phyloP scores from a whole-genome alignment of 2,329 filamentous ascomycete genomes.

The Clarireedia monteithiana region DNA sequence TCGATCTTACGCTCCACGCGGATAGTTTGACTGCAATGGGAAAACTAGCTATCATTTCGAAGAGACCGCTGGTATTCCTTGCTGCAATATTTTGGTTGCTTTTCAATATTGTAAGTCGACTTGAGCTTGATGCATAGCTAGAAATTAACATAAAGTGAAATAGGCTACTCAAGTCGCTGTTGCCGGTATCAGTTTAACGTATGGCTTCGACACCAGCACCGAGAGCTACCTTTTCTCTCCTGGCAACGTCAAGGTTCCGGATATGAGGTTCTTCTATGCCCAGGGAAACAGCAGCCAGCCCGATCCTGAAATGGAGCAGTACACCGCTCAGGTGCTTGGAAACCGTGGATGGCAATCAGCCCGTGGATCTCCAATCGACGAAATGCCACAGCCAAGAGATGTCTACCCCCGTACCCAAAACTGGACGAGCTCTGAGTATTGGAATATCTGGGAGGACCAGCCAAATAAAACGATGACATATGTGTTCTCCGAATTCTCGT shows the following conservation, averaged over 20 bases:
- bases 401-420: not conserved
- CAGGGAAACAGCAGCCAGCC: slow-evolving; percentile 20
- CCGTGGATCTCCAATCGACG: slow-evolving; percentile 12
- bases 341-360: slow-evolving; percentile 30
- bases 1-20: slow-evolving; percentile 28
- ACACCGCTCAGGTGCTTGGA: slow-evolving; percentile 38
- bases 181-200: slow-evolving; percentile 36
- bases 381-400: not conserved
- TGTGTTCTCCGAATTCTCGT: slow-evolving; percentile 31
- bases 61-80: slow-evolving; percentile 24
- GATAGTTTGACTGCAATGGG: slow-evolving; percentile 29
- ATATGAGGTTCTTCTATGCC: slow-evolving; percentile 31
- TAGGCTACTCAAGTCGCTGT: slow-evolving; percentile 37
- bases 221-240: slow-evolving; percentile 27
- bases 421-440: not conserved
- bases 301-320: slow-evolving; percentile 31
- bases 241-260: slow-evolving; percentile 32
- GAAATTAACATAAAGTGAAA: not conserved
- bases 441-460: not conserved
- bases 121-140: not conserved
- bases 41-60: slow-evolving; percentile 25
- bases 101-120: slow-evolving; percentile 26
- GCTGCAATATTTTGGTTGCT: slow-evolving; percentile 27
- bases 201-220: slow-evolving; percentile 34
- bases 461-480: not conserved